These are phyloP conservation scores for Phytophthora brassicae DNA, from an alignment of 352 stramenopile species.

Conservation along the genomic window DNA sequence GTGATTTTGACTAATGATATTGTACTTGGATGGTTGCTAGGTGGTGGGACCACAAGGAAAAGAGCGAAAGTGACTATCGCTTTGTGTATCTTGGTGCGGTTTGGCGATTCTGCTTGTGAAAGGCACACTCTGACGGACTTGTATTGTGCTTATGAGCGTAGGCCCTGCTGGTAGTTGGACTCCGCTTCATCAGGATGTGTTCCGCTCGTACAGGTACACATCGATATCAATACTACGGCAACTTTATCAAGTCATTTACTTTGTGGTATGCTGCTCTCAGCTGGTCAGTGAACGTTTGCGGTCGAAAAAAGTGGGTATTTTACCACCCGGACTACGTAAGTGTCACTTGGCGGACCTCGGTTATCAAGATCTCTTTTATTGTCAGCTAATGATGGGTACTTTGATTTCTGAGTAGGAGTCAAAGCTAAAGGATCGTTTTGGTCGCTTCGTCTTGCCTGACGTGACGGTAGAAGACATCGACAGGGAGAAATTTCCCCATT, in stretches of 20 bases:
- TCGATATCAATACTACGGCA: not conserved
- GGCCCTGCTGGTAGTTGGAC: slow-evolving; percentile 90
- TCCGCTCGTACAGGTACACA: slow-evolving; percentile 91
- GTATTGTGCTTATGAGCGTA: slow-evolving; percentile 19
- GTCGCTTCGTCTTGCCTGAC: slow-evolving; percentile 56
- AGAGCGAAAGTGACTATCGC: slow-evolving; percentile 87
- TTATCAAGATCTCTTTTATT: not conserved
- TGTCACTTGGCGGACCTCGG: not conserved
- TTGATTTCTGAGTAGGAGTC: slow-evolving; percentile 42
- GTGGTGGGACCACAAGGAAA: slow-evolving; percentile 78
- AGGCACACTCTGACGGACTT: not conserved
- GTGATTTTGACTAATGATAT: not conserved
- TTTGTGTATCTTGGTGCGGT: slow-evolving; percentile 95
- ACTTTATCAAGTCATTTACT: not conserved
- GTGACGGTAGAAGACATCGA: slow-evolving; percentile 50
- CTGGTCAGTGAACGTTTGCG: slow-evolving; percentile 96
- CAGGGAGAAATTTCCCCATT: slow-evolving; percentile 51
- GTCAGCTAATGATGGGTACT: slow-evolving; percentile 2
- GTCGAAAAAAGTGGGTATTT: slow-evolving; percentile 94
- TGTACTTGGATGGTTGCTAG: slow-evolving; percentile 24
- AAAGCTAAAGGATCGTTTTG: slow-evolving; percentile 79
- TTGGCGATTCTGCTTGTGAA: too few species aligned
- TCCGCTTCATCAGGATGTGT: slow-evolving; percentile 95
- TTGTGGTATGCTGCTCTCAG: slow-evolving; percentile 33
- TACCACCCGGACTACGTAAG: slow-evolving; percentile 79